A percentile compares a stretch with the other conserved stretches of the same genome.
phyloP scores from a whole-genome alignment of 306 rosid genomes.

The Alnus rubra region DNA sequence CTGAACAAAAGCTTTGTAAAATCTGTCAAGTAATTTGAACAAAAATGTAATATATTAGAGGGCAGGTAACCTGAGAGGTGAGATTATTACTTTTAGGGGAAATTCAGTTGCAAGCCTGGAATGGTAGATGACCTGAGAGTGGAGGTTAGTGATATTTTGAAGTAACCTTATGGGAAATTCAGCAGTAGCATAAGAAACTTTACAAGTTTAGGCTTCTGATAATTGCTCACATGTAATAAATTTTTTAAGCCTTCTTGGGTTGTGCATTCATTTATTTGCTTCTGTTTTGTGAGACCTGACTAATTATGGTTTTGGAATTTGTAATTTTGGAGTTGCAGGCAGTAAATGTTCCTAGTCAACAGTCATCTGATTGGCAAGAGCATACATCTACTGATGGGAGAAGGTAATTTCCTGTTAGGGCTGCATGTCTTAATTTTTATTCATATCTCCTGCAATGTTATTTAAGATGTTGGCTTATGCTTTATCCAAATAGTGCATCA shows the following conservation, averaged over 20 bases:
- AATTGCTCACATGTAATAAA: slow-evolving; percentile 6
- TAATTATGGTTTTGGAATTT: slow-evolving; percentile 22
- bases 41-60: too few relatives aligned
- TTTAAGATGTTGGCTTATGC: background rate
- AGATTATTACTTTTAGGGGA: background rate
- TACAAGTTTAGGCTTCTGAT: background rate
- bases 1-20: too few relatives aligned
- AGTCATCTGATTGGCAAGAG: slow-evolving; percentile 96
- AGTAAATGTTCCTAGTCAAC: slow-evolving; percentile 49
- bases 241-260: too few relatives aligned
- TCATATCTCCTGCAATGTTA: slow-evolving; percentile 11
- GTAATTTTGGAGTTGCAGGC: slow-evolving; percentile 45
- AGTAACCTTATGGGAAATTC: background rate
- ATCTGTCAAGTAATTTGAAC: too few relatives aligned
- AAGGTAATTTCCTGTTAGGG: slow-evolving; percentile 52
- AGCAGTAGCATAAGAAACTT: background rate
- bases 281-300: slow-evolving; percentile 27
- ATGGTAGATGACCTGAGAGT: background rate
- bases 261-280: slow-evolving; percentile 12
- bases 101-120: background rate
- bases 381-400: slow-evolving; percentile 87
- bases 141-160: background rate
- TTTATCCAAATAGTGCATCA: slow-evolving; percentile 15
- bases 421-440: background rate
- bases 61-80: too few relatives aligned